Base-by-base conservation (phyloP, 345 rosid genomes). In the Excoecaria cochinchinensis region DNA sequence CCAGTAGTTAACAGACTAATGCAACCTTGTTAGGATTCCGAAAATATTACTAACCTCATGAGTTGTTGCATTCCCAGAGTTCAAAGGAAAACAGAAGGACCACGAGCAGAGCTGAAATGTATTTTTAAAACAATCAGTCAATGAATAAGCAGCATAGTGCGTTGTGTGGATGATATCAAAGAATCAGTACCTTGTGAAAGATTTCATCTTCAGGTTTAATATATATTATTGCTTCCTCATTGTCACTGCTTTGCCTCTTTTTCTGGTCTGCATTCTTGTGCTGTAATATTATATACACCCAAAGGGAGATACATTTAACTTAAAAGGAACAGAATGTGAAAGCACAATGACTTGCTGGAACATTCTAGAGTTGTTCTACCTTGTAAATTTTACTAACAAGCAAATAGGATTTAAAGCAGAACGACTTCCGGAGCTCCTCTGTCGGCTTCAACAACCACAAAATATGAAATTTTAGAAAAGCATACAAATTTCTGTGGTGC, bases 131-230 rank as follows among this genome's bases (percentile, higher is more conserved):
- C 42, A 69, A 53, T 78, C 72, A 85, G 36, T 31, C 16, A 69
- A 63, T 22, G 17, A 13, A 61, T 56, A 40, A 47, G 36, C 21
- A 14, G 24, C 24, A 62, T 25, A 42, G n/a, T 24, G 10, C 16
- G 40, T 25, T 24, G 0, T 42, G 46, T 42, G 21, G 0, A 51
- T 38, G 19, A 44, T 50, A 64, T 38, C 0, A 22, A 62, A 55
- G 42, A 52, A 60, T 69, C 19, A 58, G 67, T 80, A 92, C 97
- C 94, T 91, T 75, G 58, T 90, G 92, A 71, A 95, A 87, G 39
- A 90, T 88, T 84, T 95, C 97, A 85, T 95, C 98, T 82, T 95
- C 99, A 1, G 91, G 92, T 79, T 95, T 95, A 61, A 81, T 70
- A 58, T 86, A 95, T 76, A 90, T 9, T 25, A 89, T 79, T 59